phyloP scores from a whole-genome alignment of 1,284 basidiomycete genomes.

The Stygiomarasmius scandens region DNA sequence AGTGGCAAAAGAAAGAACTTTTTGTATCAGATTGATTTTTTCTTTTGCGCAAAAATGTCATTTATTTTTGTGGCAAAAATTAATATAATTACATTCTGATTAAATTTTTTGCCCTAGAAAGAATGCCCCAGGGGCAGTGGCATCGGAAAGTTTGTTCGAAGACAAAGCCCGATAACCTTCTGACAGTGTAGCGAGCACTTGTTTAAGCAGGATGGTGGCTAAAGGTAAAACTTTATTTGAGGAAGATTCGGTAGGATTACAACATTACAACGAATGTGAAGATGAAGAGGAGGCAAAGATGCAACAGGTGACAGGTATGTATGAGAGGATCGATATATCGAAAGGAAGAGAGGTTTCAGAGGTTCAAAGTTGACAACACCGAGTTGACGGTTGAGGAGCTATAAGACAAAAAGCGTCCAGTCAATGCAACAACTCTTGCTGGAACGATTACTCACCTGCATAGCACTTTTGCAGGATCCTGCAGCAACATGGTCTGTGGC shows the following conservation, averaged over 20 bases:
- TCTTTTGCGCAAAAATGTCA: too few species aligned
- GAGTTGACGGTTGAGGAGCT: conserved; percentile 93
- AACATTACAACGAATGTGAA: conserved; percentile 91
- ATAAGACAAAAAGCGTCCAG: too few species aligned
- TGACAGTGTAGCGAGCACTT: conserved; percentile 78
- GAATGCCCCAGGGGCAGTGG: too few species aligned
- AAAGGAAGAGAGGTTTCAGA: conserved; percentile 88
- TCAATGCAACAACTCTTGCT: too few species aligned
- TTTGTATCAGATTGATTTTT: too few species aligned
- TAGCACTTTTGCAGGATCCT: conserved; percentile 97
- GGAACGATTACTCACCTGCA: conserved; percentile 86
- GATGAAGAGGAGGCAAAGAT: conserved; percentile 83
- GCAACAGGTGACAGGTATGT: conserved; percentile 87
- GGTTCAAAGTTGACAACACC: conserved; percentile 89
- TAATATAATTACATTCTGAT: too few species aligned
- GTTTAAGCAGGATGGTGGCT: conserved; percentile 68
- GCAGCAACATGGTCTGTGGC: conserved; percentile 97
- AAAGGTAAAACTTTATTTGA: conserved; percentile 84
- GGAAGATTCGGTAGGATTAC: conserved; percentile 82
- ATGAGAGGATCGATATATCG: conserved; percentile 87
- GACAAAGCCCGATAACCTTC: conserved; percentile 89
- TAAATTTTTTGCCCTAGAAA: too few species aligned
- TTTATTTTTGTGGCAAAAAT: too few species aligned
- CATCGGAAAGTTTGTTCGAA: conserved; percentile 87
- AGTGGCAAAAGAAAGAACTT: too few species aligned